Evolutionary conservation across 208 protist genomes (phyloP), one percentile per base, ranked within the genome.

Genomic region (Trypanosomatidae sp.): DNA sequence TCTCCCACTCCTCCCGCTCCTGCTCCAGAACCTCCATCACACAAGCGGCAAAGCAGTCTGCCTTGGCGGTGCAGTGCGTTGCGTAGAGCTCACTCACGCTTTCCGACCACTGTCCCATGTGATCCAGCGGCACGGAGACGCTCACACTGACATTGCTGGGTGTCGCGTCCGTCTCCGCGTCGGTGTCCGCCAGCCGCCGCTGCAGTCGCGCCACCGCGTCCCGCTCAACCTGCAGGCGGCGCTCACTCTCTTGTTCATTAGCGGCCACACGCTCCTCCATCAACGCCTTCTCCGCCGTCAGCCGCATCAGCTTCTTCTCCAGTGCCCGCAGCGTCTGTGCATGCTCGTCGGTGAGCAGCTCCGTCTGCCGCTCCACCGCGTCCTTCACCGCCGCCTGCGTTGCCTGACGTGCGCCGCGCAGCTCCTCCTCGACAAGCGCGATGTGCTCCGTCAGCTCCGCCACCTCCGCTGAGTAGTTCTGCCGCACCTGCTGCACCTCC

Each of bases 1-100:
- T 83, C 55, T 83, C 79, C 71, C 78, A 82, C 70, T 74, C 41
- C 58, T 82, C 78, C 19, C 68, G 64, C 50, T 58, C 60, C 68
- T n/a, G 10, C n/a, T 74, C 62, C n/a, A 70, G 33, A 10, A 79
- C 22, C 39, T 46, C 53, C n/a, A 22, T 15, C 1, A 47, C 65
- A 43, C 75, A 46, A 7, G 33, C 53, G 9, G 69, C 43, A 6
- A 79, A 69, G 58, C 60, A 53, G 25, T 17, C 43, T 9, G 62
- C 62, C 53, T 70, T 74, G 13, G 50, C 62, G 17, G 43, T 43
- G 3, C 47, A 56, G 15, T 43, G 36, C n/a, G 28, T 0, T 7
- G 43, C 75, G n/a, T 58, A 66, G 0, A 74, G 60, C 22, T 58
- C 67, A 0, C 28, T 47, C 6, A 52, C 28, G 22, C 12, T 39